Percentiles rank a stretch among this genome's conserved stretches.
Evolutionary conservation across 2,329 filamentous ascomycete species (phyloP).

Genomic region (Talaromyces rugulosus): DNA sequence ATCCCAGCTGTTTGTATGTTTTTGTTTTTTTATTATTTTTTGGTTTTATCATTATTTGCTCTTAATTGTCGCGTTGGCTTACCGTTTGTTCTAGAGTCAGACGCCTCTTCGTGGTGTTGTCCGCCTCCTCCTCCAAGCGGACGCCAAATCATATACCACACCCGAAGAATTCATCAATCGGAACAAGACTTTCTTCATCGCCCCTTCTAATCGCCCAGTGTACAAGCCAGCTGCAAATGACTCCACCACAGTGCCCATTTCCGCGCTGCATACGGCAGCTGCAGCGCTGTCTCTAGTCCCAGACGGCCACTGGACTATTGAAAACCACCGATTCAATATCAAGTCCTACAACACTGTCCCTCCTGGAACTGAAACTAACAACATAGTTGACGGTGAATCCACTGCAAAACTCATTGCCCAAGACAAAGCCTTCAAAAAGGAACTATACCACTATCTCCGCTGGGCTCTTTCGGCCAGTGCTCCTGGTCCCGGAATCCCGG

Average conservation of each 20-base stretch:
- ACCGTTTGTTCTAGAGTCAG: neutral
- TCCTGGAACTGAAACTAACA: neutral
- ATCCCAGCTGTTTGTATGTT: slow-evolving; percentile 15
- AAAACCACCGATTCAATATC: slow-evolving; percentile 38
- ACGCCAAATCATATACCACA: slow-evolving; percentile 56
- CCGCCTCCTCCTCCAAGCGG: slow-evolving; percentile 39
- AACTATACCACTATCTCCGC: slow-evolving; percentile 54
- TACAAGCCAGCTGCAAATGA: slow-evolving; percentile 18
- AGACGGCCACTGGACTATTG: slow-evolving; percentile 34
- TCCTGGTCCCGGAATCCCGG: slow-evolving; percentile 51
- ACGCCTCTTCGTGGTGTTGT: neutral
- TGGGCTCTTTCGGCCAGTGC: slow-evolving; percentile 52
- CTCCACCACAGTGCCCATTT: slow-evolving; percentile 23
- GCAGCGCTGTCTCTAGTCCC: slow-evolving; percentile 41
- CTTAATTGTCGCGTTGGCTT: neutral
- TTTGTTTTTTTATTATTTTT: neutral
- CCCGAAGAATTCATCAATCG: slow-evolving; percentile 53
- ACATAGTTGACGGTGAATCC: neutral
- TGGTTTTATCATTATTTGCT: neutral
- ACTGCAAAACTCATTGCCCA: slow-evolving; percentile 16
- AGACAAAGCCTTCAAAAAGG: slow-evolving; percentile 38
- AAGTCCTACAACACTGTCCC: slow-evolving; percentile 27
- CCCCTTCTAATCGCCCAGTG: slow-evolving; percentile 23
- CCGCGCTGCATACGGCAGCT: slow-evolving; percentile 41
- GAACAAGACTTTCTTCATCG: slow-evolving; percentile 56